Percentiles rank a stretch among this genome's conserved stretches.
phyloP scores from a whole-genome alignment of 2,329 filamentous ascomycete genomes.

The Cladophialophora yegresii region DNA sequence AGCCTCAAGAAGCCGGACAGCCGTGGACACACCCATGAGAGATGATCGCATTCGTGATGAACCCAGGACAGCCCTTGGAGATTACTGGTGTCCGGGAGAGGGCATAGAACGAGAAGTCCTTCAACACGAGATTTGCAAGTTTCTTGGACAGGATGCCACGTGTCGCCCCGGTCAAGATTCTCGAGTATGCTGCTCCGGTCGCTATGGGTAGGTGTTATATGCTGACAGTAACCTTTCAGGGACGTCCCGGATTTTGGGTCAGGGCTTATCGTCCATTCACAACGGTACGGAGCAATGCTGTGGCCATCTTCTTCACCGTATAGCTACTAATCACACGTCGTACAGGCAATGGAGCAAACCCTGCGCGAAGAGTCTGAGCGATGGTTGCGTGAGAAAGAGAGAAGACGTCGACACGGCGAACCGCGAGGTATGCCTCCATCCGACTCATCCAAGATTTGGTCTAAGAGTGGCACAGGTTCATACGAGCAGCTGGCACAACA shows the following conservation, averaged over 20 bases:
- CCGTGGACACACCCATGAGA: constrained; percentile 38
- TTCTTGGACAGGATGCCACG: constrained; percentile 78
- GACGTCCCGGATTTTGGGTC: constrained; percentile 72
- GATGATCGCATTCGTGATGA: constrained; percentile 25
- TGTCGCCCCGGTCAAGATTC: constrained; percentile 70
- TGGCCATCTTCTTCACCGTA: neutral
- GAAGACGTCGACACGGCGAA: constrained; percentile 27
- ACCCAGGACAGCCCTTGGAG: constrained; percentile 55
- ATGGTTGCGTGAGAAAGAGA: constrained; percentile 46
- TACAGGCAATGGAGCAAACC: constrained; percentile 56
- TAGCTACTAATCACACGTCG: constrained; percentile 15
- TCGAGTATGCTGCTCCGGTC: constrained; percentile 58
- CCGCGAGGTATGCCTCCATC: constrained; percentile 30
- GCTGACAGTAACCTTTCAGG: constrained; percentile 52
- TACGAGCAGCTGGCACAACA: constrained; percentile 34
- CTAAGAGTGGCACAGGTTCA: constrained; percentile 34
- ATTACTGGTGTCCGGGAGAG: constrained; percentile 78
- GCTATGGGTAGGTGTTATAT: constrained; percentile 22
- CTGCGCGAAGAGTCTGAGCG: constrained; percentile 51
- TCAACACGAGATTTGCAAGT: constrained; percentile 80
- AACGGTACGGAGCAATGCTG: constrained; percentile 59
- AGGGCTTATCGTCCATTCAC: constrained; percentile 78
- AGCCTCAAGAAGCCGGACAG: constrained; percentile 40
- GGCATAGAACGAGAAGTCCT: constrained; percentile 83
- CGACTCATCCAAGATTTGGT: constrained; percentile 22